Evolutionary conservation across 768 basidiomycete species (phyloP).

Genomic region (Lepiota venenata): DNA sequence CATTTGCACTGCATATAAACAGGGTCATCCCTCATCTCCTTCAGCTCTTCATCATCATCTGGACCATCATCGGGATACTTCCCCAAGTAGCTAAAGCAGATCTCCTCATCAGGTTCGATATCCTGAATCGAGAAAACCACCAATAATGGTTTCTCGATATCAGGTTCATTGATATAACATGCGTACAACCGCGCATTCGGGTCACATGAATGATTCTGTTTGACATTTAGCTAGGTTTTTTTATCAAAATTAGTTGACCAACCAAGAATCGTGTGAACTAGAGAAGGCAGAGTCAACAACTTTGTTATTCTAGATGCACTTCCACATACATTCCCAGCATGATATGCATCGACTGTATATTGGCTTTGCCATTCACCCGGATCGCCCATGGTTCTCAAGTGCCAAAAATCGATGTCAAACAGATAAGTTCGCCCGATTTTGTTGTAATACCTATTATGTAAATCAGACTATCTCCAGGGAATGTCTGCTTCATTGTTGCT

Average conservation of each 20-base stretch:
- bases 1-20: conserved; percentile 22
- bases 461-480: background rate
- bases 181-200: conserved; percentile 76
- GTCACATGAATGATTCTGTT: conserved; percentile 88
- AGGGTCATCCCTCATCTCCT: conserved; percentile 28
- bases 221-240: background rate
- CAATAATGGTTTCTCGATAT: conserved; percentile 66
- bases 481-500: conserved; percentile 21
- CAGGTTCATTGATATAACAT: conserved; percentile 76
- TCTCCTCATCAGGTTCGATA: conserved; percentile 62
- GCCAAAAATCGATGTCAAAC: conserved; percentile 78
- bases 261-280: conserved; percentile 93
- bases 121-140: conserved; percentile 65
- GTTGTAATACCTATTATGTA: conserved; percentile 60
- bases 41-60: conserved; percentile 24
- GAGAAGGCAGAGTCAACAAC: background rate
- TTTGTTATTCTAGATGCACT: background rate
- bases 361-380: conserved; percentile 33
- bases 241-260: conserved; percentile 20
- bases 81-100: conserved; percentile 76
- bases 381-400: conserved; percentile 39
- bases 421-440: conserved; percentile 74
- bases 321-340: conserved; percentile 73
- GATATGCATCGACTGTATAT: conserved; percentile 83
- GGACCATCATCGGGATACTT: conserved; percentile 35